Conservation (phyloP, 2,329 filamentous ascomycete species). For the Alternaria incomplexa region DNA sequence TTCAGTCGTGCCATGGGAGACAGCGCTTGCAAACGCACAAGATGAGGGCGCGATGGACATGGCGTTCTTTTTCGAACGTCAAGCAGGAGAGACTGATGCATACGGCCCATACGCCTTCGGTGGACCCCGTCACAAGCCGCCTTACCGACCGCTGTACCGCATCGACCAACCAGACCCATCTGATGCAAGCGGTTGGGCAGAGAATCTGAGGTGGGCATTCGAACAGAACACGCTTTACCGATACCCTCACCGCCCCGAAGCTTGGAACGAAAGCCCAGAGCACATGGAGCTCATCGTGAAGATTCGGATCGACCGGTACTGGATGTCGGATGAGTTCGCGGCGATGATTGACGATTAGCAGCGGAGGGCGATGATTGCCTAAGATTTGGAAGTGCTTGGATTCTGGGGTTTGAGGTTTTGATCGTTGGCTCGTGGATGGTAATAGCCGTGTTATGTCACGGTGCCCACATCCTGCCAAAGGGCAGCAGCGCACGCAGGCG, state of each 20-base stretch:
- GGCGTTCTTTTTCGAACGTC: constrained; percentile 5
- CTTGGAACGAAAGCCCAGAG: constrained; percentile 33
- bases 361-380: neutral
- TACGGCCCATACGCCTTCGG: constrained; percentile 24
- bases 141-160: constrained; percentile 25
- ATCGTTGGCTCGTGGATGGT: neutral
- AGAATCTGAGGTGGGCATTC: constrained; percentile 31
- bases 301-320: constrained; percentile 19
- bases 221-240: constrained; percentile 22
- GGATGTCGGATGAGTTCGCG: constrained; percentile 29
- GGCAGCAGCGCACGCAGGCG: neutral
- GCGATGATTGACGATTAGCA: constrained; percentile 7
- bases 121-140: constrained; percentile 21
- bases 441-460: neutral
- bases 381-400: no score
- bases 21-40: neutral
- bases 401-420: neutral
- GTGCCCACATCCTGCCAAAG: neutral
- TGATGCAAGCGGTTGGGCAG: constrained; percentile 31
- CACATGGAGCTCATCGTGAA: constrained; percentile 31
- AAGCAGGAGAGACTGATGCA: constrained; percentile 8
- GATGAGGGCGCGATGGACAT: neutral
- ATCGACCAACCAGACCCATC: constrained; percentile 13
- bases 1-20: neutral
- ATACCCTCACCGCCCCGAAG: constrained; percentile 7